These are phyloP conservation scores for Pisolithus microcarpus DNA, from an alignment of 768 basidiomycete species.

Conservation along the genomic window DNA sequence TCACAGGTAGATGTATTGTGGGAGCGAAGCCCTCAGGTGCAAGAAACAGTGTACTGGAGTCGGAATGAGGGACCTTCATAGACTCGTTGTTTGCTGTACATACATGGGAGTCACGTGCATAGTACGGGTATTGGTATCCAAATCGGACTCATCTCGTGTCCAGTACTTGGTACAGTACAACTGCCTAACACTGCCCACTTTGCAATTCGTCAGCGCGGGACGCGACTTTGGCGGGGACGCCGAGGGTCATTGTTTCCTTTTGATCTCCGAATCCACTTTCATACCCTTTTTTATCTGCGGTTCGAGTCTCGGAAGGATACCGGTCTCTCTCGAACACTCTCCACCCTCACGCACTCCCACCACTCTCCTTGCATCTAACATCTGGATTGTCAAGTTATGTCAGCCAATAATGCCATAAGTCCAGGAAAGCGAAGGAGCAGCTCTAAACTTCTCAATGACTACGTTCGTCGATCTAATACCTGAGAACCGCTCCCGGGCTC, in stretches of 20 bases:
- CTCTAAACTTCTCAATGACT: slow-evolving; percentile 59
- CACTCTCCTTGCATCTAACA: not conserved
- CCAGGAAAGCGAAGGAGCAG: slow-evolving; percentile 26
- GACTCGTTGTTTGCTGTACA: no score
- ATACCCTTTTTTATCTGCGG: not conserved
- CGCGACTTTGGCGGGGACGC: slow-evolving; percentile 21
- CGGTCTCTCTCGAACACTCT: not conserved
- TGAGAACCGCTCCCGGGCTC: slow-evolving; percentile 1
- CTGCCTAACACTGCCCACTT: slow-evolving; percentile 11
- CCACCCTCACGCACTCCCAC: not conserved
- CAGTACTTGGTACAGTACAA: slow-evolving; percentile 3
- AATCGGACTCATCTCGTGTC: slow-evolving; percentile 21
- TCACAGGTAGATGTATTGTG: slow-evolving; percentile 21
- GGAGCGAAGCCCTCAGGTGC: no score
- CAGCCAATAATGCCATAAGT: slow-evolving; percentile 13
- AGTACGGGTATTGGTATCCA: slow-evolving; percentile 13
- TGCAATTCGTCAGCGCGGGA: slow-evolving; percentile 30
- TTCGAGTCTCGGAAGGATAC: not conserved
- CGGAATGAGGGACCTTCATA: no score
- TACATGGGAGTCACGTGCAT: not conserved
- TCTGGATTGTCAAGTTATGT: slow-evolving; percentile 13
- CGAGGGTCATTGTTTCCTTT: slow-evolving; percentile 10
- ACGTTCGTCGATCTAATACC: slow-evolving; percentile 34
- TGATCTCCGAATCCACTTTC: not conserved
- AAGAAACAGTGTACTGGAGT: no score